Base-by-base conservation (phyloP, 2,329 filamentous ascomycete species). In the Emergomyces pasteurianus region DNA sequence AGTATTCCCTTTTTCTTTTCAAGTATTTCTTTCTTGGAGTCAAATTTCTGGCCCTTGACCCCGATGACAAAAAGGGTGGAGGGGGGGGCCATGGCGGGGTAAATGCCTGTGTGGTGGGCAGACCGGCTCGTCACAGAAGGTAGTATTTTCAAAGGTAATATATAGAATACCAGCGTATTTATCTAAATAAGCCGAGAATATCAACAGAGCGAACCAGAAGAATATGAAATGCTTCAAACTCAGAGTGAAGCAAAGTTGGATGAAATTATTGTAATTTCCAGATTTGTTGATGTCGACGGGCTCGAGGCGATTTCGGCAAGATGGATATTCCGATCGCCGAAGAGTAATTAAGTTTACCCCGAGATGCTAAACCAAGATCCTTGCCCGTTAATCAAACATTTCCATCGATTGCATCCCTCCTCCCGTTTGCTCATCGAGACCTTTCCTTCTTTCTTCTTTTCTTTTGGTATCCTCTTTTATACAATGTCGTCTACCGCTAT, bases 61-160 rank as follows among this genome's bases (percentile, higher is more conserved):
- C 95, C 89, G 67, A 97, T 85, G 68, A 91, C 92, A 78, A 96
- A 97, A 71, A 76, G 65, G 23, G 60, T 62, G n/a, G 63, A 65
- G 64, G 77, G 73, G 68, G 77, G 71, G 69, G 80, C 77, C 82
- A 82, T 86, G 65, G 73, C 71, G 70, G 71, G 69, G 70, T 72
- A 72, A 61, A 65, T 68, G 53, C 36, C 18, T 28, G 12, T 21
- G 50, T 42, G 21, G 56, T n/a, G n/a, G n/a, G n/a, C n/a, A n/a
- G n/a, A n/a, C n/a, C n/a, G n/a, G n/a, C n/a, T n/a, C n/a, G n/a
- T n/a, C n/a, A n/a, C n/a, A n/a, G n/a, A n/a, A n/a, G n/a, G n/a
- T n/a, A n/a, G 52, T 42, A 49, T 52, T n/a, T 40, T 23, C n/a
- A 23, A 40, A n/a, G 4, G 28, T n/a, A 21, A 26, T n/a, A n/a